Evolutionary conservation across 1,284 basidiomycete genomes (phyloP).

Genomic region (Tilletia indica): DNA sequence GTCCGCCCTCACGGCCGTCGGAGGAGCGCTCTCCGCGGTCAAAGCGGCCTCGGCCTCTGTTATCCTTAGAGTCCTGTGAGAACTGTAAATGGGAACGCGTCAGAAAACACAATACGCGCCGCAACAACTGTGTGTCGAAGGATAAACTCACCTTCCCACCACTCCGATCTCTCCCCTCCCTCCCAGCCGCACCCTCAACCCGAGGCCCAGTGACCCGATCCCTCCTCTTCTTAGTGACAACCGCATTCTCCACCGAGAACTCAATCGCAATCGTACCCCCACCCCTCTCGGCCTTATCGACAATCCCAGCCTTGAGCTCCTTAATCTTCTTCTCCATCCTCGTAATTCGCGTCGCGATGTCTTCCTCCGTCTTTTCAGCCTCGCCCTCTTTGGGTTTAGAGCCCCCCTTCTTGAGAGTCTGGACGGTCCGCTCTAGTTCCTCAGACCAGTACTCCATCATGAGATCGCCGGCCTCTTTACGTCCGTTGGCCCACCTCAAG

Average conservation of each 20-base stretch:
- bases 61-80: neutral
- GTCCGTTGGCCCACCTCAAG: conserved; percentile 90
- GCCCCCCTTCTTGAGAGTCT: conserved; percentile 29
- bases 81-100: neutral
- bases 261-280: conserved; percentile 48
- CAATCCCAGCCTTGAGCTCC: conserved; percentile 31
- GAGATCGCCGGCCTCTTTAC: conserved; percentile 56
- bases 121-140: neutral
- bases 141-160: neutral
- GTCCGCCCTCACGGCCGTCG: too few relatives aligned
- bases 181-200: neutral
- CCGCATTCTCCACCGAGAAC: conserved; percentile 53
- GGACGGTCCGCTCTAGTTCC: conserved; percentile 38
- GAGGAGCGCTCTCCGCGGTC: neutral
- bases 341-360: conserved; percentile 35
- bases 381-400: conserved; percentile 16
- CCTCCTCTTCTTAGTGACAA: conserved; percentile 45
- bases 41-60: neutral
- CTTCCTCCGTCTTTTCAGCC: conserved; percentile 21
- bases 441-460: conserved; percentile 46
- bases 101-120: neutral
- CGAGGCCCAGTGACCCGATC: conserved; percentile 19
- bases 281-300: conserved; percentile 42
- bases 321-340: conserved; percentile 35
- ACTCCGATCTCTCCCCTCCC: neutral